These are phyloP conservation scores for Solanum lignicaule DNA, from an alignment of 257 asterid genomes.

Conservation along the genomic window DNA sequence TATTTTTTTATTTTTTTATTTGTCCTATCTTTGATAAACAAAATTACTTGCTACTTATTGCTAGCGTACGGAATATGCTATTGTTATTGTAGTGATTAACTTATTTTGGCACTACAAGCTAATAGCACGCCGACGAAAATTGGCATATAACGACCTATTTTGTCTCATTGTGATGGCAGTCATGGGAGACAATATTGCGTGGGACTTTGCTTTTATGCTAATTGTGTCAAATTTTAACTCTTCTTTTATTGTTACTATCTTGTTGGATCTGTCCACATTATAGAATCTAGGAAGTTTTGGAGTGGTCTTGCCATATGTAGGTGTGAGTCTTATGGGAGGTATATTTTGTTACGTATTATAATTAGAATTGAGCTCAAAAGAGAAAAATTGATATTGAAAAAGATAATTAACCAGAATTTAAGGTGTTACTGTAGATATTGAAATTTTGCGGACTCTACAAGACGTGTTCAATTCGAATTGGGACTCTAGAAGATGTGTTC, in stretches of 20 bases:
- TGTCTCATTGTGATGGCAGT: neutral
- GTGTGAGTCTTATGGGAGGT: neutral
- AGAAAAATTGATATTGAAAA: no score
- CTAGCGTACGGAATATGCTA: no score
- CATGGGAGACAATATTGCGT: constrained; percentile 1
- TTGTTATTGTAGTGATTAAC: no score
- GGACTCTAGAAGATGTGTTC: no score
- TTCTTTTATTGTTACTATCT: neutral
- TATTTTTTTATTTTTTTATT: no score
- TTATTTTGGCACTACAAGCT: neutral
- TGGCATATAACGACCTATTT: neutral
- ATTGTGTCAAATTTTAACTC: neutral
- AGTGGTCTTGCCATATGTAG: neutral
- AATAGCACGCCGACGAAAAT: neutral
- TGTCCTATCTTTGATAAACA: no score
- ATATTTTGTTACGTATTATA: no score
- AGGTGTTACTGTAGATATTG: no score
- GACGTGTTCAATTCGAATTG: no score
- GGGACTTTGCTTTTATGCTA: constrained; percentile 15
- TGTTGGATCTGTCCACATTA: neutral
- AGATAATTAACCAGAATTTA: no score
- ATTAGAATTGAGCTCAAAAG: neutral
- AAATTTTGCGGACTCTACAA: no score
- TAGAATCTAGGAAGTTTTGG: neutral
- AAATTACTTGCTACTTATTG: no score